Conservation (phyloP, 371 early-diverging fungal genomes). For the Circinella umbellata region DNA sequence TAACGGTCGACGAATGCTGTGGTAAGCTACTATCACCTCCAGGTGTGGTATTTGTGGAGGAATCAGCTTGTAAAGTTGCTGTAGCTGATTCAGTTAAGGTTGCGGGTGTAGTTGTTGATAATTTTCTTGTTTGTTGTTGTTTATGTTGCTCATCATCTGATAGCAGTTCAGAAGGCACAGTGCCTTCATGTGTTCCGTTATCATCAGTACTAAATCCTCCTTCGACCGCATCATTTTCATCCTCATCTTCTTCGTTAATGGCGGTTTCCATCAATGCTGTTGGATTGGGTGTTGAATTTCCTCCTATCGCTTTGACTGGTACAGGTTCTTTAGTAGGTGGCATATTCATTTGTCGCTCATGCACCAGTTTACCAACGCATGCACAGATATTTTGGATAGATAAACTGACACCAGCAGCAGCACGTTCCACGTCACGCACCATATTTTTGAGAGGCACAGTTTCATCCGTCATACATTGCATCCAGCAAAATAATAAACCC, state of each 20-base stretch:
- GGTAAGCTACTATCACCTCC: background rate
- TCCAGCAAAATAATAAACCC: constrained; percentile 66
- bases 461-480: constrained; percentile 66
- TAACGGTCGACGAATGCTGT: background rate
- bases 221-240: background rate
- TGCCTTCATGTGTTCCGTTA: constrained; percentile 1
- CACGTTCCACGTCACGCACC: constrained; percentile 23
- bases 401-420: constrained; percentile 27
- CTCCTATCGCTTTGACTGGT: background rate
- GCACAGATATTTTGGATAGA: constrained; percentile 32
- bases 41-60: background rate
- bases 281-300: background rate
- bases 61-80: background rate
- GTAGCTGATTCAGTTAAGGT: background rate
- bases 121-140: background rate
- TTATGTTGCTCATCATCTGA: background rate
- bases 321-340: background rate
- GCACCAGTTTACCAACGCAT: constrained; percentile 26
- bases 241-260: constrained; percentile 20
- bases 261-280: constrained; percentile 1
- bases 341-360: constrained; percentile 15
- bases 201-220: background rate
- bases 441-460: constrained; percentile 18
- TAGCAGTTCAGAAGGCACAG: background rate
- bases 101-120: background rate